Evolutionary conservation across 2,329 filamentous ascomycete species (phyloP).

Genomic region (Sporothrix pallida): DNA sequence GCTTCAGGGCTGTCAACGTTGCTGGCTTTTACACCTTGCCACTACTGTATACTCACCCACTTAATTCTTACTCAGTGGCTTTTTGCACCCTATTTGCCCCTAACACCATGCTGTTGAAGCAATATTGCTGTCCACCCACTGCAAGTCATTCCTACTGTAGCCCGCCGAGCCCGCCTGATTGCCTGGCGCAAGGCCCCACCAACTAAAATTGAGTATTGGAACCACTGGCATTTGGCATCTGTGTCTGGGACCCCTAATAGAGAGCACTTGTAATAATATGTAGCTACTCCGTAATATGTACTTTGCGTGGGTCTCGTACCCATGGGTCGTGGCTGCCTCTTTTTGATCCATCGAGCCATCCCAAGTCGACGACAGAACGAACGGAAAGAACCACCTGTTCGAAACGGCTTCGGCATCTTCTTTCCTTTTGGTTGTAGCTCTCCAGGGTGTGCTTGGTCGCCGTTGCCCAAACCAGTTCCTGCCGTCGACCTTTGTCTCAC

Average conservation of each 20-base stretch:
- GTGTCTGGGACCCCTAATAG: not conserved
- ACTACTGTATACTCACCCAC: not conserved
- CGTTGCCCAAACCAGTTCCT: not conserved
- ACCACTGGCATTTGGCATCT: too few relatives aligned
- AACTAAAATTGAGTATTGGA: not conserved
- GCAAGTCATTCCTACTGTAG: conserved; percentile 1
- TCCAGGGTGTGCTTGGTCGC: not conserved
- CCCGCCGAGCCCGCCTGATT: not conserved
- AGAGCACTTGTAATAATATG: not conserved
- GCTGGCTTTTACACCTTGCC: not conserved
- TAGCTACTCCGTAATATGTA: not conserved
- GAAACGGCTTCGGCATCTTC: conserved; percentile 25
- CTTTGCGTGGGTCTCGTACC: conserved; percentile 7
- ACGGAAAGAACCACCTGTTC: conserved; percentile 32
- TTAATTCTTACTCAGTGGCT: conserved; percentile 2
- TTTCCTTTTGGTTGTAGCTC: not conserved
- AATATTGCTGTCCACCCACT: not conserved
- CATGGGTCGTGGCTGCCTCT: not conserved
- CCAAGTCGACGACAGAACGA: not conserved
- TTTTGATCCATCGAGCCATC: not conserved
- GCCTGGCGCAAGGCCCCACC: not conserved
- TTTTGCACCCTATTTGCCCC: conserved; percentile 3
- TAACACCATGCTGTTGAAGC: not conserved
- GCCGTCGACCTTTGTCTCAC: conserved; percentile 8
- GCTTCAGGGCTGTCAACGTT: conserved; percentile 5